Conservation (phyloP, 805 yeast genomes). For the Saturnispora kantuleensis region DNA sequence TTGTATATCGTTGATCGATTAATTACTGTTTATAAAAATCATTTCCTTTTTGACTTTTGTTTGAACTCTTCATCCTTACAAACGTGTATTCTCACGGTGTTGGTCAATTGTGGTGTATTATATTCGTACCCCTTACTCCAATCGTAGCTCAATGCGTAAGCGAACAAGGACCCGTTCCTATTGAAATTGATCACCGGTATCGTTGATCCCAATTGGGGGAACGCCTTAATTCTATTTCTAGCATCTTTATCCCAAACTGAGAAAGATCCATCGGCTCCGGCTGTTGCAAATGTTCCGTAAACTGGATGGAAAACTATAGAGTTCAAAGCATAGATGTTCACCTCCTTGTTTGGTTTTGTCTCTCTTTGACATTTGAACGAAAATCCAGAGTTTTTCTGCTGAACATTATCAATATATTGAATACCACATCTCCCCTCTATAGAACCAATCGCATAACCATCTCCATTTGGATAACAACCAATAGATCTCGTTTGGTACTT, state of each 20-base stretch:
- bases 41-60: conserved; percentile 33
- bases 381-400: conserved; percentile 64
- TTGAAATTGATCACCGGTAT: conserved; percentile 76
- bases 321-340: conserved; percentile 69
- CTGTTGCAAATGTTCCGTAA: conserved; percentile 85
- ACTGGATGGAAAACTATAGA: conserved; percentile 79
- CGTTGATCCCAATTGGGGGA: conserved; percentile 56
- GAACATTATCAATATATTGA: conserved; percentile 79
- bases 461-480: conserved; percentile 81
- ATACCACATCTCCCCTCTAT: conserved; percentile 94
- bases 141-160: conserved; percentile 88
- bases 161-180: conserved; percentile 72
- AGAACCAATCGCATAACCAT: conserved; percentile 87
- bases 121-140: conserved; percentile 88
- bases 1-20: conserved; percentile 2
- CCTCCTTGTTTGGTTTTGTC: conserved; percentile 43
- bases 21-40: background rate
- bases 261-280: conserved; percentile 91
- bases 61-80: conserved; percentile 80
- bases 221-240: conserved; percentile 74
- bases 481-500: conserved; percentile 83
- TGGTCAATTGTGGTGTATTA: conserved; percentile 68
- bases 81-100: conserved; percentile 71
- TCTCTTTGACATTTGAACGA: conserved; percentile 94
- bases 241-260: conserved; percentile 96